Evolutionary conservation across 495 filamentous ascomycete species (phyloP).

Genomic region (Talaromyces wortmannii): DNA sequence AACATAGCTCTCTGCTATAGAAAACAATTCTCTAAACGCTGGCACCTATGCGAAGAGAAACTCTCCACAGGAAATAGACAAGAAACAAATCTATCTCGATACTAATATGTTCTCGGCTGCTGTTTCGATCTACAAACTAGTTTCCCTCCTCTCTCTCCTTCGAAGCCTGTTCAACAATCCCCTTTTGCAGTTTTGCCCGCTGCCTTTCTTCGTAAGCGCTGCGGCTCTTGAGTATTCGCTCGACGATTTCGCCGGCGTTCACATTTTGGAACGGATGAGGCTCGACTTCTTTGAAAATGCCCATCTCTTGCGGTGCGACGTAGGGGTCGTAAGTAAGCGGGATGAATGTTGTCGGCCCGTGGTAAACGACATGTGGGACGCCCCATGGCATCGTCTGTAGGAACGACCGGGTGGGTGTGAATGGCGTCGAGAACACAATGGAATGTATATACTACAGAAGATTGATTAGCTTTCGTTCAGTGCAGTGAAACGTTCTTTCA

Average conservation of each 20-base stretch:
- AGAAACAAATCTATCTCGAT: too few relatives aligned
- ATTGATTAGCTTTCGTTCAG: slow-evolving; percentile 10
- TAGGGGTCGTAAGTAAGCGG: slow-evolving; percentile 85
- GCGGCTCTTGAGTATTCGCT: slow-evolving; percentile 76
- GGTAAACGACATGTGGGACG: slow-evolving; percentile 77
- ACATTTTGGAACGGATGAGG: slow-evolving; percentile 75
- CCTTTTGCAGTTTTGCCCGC: slow-evolving; percentile 79
- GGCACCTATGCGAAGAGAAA: too few relatives aligned
- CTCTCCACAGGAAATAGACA: too few relatives aligned
- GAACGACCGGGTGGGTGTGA: slow-evolving; percentile 69
- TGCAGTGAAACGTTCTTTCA: neutral
- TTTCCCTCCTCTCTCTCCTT: slow-evolving; percentile 24
- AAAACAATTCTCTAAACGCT: too few relatives aligned
- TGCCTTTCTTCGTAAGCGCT: slow-evolving; percentile 87
- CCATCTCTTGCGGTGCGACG: slow-evolving; percentile 64
- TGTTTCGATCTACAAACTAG: too few relatives aligned
- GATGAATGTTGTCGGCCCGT: slow-evolving; percentile 90
- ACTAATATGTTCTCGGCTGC: too few relatives aligned
- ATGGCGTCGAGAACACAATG: slow-evolving; percentile 83
- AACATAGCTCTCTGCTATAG: too few relatives aligned
- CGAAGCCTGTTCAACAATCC: slow-evolving; percentile 53
- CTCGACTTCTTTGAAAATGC: slow-evolving; percentile 67
- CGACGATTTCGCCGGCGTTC: slow-evolving; percentile 89
- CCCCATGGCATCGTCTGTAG: slow-evolving; percentile 69
- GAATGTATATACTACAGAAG: slow-evolving; percentile 69